Conservation (phyloP, 176 grass and related monocot species). For the Phyllostachys edulis region DNA sequence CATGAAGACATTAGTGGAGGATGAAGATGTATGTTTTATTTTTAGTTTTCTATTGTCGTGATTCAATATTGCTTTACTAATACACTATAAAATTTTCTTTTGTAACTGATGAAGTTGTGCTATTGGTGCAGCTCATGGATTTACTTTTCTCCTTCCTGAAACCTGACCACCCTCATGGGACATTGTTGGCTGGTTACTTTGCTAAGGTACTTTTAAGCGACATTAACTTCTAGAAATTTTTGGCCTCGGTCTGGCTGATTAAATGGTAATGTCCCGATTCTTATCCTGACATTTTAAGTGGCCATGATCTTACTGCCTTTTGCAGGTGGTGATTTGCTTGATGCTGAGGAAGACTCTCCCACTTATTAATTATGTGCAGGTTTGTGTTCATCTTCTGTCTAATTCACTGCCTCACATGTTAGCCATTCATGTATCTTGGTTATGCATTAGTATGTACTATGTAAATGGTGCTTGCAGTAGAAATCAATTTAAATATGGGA, state of each 20-base stretch:
- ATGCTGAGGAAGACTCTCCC: conserved; percentile 76
- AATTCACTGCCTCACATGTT: not conserved
- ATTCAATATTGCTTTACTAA: not conserved
- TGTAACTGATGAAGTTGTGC: conserved; percentile 26
- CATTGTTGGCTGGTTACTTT: conserved; percentile 88
- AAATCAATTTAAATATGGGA: not conserved
- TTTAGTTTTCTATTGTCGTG: conserved; percentile 3
- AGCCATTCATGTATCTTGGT: not conserved
- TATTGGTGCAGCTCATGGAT: conserved; percentile 73
- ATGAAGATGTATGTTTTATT: conserved; percentile 67
- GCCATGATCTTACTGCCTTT: conserved; percentile 23
- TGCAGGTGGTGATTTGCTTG: conserved; percentile 92
- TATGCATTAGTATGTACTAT: not conserved
- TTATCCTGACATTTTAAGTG: conserved; percentile 21
- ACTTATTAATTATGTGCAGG: conserved; percentile 87
- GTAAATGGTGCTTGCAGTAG: not conserved
- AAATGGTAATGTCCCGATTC: conserved; percentile 11
- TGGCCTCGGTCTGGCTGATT: not conserved
- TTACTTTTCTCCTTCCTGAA: conserved; percentile 91
- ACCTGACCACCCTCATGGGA: conserved; percentile 64
- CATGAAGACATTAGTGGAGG: conserved; percentile 91
- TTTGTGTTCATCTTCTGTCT: conserved; percentile 36
- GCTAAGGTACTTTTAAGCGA: conserved; percentile 70
- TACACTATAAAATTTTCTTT: not conserved
- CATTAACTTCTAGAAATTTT: conserved; percentile 12